A percentile compares a stretch with the other conserved stretches of the same genome.
These are phyloP conservation scores for Ensete glaucum DNA, from an alignment of 176 grass and related monocot species.

Conservation along the genomic window DNA sequence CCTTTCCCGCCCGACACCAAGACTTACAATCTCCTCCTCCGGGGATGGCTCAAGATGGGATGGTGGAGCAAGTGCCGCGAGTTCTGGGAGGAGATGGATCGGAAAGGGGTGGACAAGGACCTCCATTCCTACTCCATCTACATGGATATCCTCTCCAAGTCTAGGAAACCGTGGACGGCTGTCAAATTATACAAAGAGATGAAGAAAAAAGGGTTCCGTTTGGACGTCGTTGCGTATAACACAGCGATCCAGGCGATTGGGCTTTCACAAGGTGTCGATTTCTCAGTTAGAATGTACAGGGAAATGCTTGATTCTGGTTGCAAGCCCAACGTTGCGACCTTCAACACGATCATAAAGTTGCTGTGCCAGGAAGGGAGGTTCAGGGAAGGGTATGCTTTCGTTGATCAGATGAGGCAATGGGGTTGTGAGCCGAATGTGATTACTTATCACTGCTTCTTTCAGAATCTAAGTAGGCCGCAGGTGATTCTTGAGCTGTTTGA, in stretches of 20 bases:
- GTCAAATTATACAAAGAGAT: slow-evolving; percentile 78
- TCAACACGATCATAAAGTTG: slow-evolving; percentile 62
- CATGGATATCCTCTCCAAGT: slow-evolving; percentile 71
- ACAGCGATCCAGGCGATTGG: slow-evolving; percentile 74
- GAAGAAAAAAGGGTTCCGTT: slow-evolving; percentile 32
- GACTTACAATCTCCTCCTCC: slow-evolving; percentile 73
- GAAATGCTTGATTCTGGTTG: slow-evolving; percentile 62
- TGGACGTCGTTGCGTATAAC: slow-evolving; percentile 61
- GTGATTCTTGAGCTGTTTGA: slow-evolving; percentile 80
- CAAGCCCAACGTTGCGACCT: slow-evolving; percentile 55
- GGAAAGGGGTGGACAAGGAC: slow-evolving; percentile 51
- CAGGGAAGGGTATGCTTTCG: slow-evolving; percentile 68
- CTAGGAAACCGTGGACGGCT: slow-evolving; percentile 76
- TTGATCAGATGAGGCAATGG: slow-evolving; percentile 53
- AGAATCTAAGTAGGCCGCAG: slow-evolving; percentile 58
- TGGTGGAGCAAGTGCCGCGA: slow-evolving; percentile 50
- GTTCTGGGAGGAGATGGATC: slow-evolving; percentile 90
- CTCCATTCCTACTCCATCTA: slow-evolving; percentile 93
- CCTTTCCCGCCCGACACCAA: slow-evolving; percentile 46
- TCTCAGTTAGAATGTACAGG: slow-evolving; percentile 42
- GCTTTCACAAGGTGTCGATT: slow-evolving; percentile 53
- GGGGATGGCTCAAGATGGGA: slow-evolving; percentile 63
- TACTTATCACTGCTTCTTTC: slow-evolving; percentile 92
- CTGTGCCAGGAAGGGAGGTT: slow-evolving; percentile 77
- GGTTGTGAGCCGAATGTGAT: slow-evolving; percentile 53